Base-by-base conservation (phyloP, 169 alveolate species). In the Eimeria maxima region DNA sequence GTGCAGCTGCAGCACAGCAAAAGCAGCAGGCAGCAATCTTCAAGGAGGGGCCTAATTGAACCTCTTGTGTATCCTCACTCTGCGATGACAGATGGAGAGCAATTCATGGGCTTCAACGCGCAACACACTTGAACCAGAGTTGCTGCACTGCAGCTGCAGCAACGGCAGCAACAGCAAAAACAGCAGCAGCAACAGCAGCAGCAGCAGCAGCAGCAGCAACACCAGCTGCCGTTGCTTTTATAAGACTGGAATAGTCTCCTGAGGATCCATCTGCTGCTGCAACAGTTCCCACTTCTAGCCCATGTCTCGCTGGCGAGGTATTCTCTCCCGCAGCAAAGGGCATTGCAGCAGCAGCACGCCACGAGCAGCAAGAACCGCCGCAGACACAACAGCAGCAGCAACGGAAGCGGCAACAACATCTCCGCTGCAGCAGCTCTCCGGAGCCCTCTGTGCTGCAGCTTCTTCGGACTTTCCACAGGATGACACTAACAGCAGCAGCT, bases 251-350 rank as follows among this genome's bases (percentile, higher is more conserved):
- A 65, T 8, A 65, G 76, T 22, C 76, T 65, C 33, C n/a, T 65
- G 38, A 22, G 33, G 11, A 24, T 14, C 8, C 14, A 14, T 33
- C 60, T 11, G 80, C 80, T 69, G 50, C 45, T 69, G n/a, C 80
- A n/a, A 13, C 42, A 24, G 45, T 69, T 69, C 20, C 10, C 10
- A 7, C 13, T 38, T 33, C 13, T 73, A 18, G n/a, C 89, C 89
- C 89, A 78, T 78, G 89, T 78, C 89, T 78, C 89, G 89, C 44
- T 78, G 89, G 89, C 60, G 89, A n/a, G 69, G 89, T 45, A 45
- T 78, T 47, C 89, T 78, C 8, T 45, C 89, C 89, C 89, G 89
- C 63, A 78, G 89, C 65, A 78, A 38, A n/a, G 89, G 44, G 47
- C 89, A 38, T 27, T 78, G 89, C 67, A 5, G 55, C n/a, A 45